Evolutionary conservation across 345 rosid species (phyloP), one percentile per base, ranked within the genome.

Genomic region (Dovyalis caffra): DNA sequence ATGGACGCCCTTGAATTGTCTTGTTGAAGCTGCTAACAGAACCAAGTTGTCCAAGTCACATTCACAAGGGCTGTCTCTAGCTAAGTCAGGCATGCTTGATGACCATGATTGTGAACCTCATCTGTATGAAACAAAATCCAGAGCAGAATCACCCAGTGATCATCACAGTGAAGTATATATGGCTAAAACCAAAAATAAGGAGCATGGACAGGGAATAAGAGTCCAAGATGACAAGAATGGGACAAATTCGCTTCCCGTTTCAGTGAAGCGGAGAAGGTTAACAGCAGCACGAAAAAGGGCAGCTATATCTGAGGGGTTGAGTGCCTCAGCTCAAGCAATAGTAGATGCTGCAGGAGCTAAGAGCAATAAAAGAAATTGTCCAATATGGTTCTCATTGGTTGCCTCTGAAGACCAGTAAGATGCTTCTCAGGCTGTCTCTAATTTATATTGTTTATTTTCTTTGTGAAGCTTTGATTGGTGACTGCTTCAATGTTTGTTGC

Each of bases 351-450:
- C 86, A 12, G 79, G 78, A 62, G 78, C 80, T 20, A 86, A 79
- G 81, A 81, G 57, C 74, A 86, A 87, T 71, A 83, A 84, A 83
- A 93, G 89, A 85, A 78, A 78, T 74, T 81, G 89, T 70, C 97
- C 97, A 67, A 89, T 93, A 81, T 95, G 99, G 98, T 93, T 95
- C 84, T 86, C 97, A n/a, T 85, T 95, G 78, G 86, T 95, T 66
- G 97, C 99, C 40, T 88, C 97, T 43, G 89, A 86, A 76, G 90
- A 91, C 66, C 92, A 87, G 99, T 95, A 85, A 91, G 97, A 77
- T 77, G 49, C 82, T 64, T 34, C 69, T 64, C 40, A 40, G 62
- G 51, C 67, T 65, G 29, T 20, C 23, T 26, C 18, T 47, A 26
- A n/a, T 20, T 57, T 43, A 8, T 37, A 6, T 51, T 33, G 4